A percentile compares a stretch with the other conserved stretches of the same genome.
Evolutionary conservation across 208 protist genomes (phyloP).

Genomic region (Vickermania spadyakhi): DNA sequence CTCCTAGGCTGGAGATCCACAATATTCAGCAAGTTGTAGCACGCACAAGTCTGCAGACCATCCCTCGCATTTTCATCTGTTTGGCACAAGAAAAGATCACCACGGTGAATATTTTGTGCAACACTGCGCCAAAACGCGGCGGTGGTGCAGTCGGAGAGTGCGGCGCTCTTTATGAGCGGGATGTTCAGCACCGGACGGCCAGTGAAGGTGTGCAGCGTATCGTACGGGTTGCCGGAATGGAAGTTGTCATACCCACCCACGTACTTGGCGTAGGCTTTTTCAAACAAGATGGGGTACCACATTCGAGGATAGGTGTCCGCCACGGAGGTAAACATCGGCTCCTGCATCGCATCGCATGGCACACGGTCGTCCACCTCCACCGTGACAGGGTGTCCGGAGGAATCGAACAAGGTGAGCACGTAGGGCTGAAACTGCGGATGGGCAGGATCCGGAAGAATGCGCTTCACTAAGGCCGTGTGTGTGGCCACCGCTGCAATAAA

Average conservation of each 20-base stretch:
- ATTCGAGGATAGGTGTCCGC: constrained; percentile 27
- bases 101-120: constrained; percentile 35
- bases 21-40: constrained; percentile 66
- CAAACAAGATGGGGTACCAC: constrained; percentile 78
- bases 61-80: constrained; percentile 38
- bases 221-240: constrained; percentile 70
- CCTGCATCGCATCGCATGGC: constrained; percentile 47
- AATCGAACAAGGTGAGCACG: constrained; percentile 66
- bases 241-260: constrained; percentile 75
- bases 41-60: constrained; percentile 63
- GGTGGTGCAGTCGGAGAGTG: constrained; percentile 61
- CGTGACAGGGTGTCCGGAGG: constrained; percentile 47
- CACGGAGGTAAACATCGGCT: constrained; percentile 66
- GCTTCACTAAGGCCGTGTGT: constrained; percentile 48
- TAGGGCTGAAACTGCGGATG: constrained; percentile 67
- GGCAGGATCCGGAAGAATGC: constrained; percentile 53
- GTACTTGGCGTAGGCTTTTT: constrained; percentile 90
- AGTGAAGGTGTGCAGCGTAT: constrained; percentile 76
- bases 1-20: constrained; percentile 28
- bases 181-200: constrained; percentile 74
- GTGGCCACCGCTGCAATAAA: constrained; percentile 64
- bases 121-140: constrained; percentile 61
- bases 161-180: constrained; percentile 63
- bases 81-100: constrained; percentile 68
- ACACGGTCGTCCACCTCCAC: constrained; percentile 76